phyloP scores from a whole-genome alignment of 2,329 filamentous ascomycete genomes.

The Exophiala bonariae region DNA sequence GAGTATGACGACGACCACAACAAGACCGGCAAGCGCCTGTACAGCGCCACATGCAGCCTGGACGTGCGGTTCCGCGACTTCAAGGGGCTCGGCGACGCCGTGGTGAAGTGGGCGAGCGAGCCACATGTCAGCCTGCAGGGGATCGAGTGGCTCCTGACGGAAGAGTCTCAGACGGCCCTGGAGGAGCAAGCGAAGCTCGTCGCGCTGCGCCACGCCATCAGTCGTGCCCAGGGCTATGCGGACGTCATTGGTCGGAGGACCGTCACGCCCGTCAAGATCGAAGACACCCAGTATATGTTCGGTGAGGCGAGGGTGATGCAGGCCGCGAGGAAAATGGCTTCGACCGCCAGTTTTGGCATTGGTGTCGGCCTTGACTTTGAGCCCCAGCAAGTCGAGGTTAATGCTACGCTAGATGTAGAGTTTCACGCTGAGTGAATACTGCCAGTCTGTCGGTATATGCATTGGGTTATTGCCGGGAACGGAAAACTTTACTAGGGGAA shows the following conservation, averaged over 20 bases:
- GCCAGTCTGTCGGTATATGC: no score
- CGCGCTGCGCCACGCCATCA: slow-evolving; percentile 30
- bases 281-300: slow-evolving; percentile 6
- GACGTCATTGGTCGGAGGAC: slow-evolving; percentile 22
- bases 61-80: slow-evolving; percentile 31
- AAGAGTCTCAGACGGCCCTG: slow-evolving; percentile 24
- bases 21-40: slow-evolving; percentile 15
- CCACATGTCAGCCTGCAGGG: slow-evolving; percentile 27
- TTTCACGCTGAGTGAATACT: slow-evolving; percentile 13
- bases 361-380: slow-evolving; percentile 18
- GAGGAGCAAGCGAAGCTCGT: slow-evolving; percentile 25
- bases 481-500: no score
- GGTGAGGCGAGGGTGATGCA: slow-evolving; percentile 2
- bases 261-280: slow-evolving; percentile 16
- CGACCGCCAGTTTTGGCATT: slow-evolving; percentile 2
- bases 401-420: slow-evolving; percentile 9
- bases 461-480: no score
- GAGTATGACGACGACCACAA: slow-evolving; percentile 16
- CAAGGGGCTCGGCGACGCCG: slow-evolving; percentile 22
- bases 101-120: slow-evolving; percentile 21
- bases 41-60: slow-evolving; percentile 24
- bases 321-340: slow-evolving; percentile 3
- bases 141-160: slow-evolving; percentile 30
- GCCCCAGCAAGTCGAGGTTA: slow-evolving; percentile 16
- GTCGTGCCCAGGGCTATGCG: slow-evolving; percentile 29